phyloP scores from a whole-genome alignment of 345 rosid species.

The Streptanthus diversifolius region DNA sequence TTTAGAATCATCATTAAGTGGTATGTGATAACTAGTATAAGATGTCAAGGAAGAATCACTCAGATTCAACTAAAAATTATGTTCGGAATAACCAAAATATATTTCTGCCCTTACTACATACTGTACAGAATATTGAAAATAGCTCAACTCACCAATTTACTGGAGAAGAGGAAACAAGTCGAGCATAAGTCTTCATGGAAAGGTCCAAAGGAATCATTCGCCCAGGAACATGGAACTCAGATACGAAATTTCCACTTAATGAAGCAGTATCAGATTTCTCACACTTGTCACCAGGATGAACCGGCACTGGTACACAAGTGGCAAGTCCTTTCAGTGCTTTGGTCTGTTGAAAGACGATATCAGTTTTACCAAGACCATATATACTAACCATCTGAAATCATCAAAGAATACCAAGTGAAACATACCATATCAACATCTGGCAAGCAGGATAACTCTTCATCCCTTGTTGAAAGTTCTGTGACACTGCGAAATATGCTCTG shows the following conservation, averaged over 20 bases:
- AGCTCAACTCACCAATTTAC: conserved; percentile 56
- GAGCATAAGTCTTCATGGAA: conserved; percentile 73
- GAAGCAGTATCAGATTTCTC: conserved; percentile 42
- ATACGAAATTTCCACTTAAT: conserved; percentile 39
- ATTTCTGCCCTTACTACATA: neutral
- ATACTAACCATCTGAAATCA: neutral
- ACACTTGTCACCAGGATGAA: conserved; percentile 36
- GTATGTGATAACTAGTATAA: neutral
- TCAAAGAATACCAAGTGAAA: conserved; percentile 15
- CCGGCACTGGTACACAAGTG: conserved; percentile 41
- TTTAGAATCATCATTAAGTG: neutral
- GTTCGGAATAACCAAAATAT: neutral
- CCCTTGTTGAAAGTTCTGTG: conserved; percentile 68
- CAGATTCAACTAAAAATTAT: neutral
- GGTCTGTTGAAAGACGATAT: conserved; percentile 45
- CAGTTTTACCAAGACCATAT: conserved; percentile 3
- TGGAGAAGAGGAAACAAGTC: conserved; percentile 57
- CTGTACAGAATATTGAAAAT: neutral
- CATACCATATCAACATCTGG: conserved; percentile 77
- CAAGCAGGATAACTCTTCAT: conserved; percentile 46
- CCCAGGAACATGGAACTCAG: conserved; percentile 55
- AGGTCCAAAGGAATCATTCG: conserved; percentile 74
- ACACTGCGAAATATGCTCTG: conserved; percentile 73
- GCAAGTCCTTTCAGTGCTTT: conserved; percentile 86
- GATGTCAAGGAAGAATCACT: conserved; percentile 6